A percentile compares a stretch with the other conserved stretches of the same genome.
Conservation (phyloP, 176 grass and related monocot genomes). For the Themeda triandra region DNA sequence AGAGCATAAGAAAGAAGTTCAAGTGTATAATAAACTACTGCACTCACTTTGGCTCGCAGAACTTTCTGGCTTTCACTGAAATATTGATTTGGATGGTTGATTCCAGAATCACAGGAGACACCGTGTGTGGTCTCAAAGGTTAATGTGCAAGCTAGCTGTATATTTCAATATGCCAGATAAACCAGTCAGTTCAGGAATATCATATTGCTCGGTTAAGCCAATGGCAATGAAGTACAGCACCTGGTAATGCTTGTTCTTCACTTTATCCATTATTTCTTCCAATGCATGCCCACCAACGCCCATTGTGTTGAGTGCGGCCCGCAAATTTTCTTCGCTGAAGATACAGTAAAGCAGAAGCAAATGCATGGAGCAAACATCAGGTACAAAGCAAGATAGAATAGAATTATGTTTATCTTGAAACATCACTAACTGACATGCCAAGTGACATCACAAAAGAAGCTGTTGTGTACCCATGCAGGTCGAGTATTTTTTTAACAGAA, state of each 20-base stretch:
- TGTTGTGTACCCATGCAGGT: not conserved
- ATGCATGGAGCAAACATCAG: too few relatives aligned
- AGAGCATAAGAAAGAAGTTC: not conserved
- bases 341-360: constrained; percentile 13
- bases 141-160: constrained; percentile 94
- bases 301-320: constrained; percentile 88
- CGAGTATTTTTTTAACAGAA: too few relatives aligned
- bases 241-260: constrained; percentile 88
- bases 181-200: not conserved
- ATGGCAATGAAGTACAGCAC: constrained; percentile 22
- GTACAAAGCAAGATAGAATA: not conserved
- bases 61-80: constrained; percentile 85
- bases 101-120: constrained; percentile 80
- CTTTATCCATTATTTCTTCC: constrained; percentile 91
- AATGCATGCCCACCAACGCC: constrained; percentile 56
- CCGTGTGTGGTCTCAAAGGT: constrained; percentile 83
- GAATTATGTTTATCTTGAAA: not conserved
- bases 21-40: not conserved
- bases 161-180: constrained; percentile 25
- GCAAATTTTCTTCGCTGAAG: constrained; percentile 87
- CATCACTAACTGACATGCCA: not conserved
- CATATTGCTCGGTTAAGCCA: constrained; percentile 21
- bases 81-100: constrained; percentile 99
- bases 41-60: constrained; percentile 54
- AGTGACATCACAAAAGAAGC: not conserved